Percentiles rank a stretch among this genome's conserved stretches.
phyloP scores from a whole-genome alignment of 345 rosid genomes.

The Corchorus olitorius region DNA sequence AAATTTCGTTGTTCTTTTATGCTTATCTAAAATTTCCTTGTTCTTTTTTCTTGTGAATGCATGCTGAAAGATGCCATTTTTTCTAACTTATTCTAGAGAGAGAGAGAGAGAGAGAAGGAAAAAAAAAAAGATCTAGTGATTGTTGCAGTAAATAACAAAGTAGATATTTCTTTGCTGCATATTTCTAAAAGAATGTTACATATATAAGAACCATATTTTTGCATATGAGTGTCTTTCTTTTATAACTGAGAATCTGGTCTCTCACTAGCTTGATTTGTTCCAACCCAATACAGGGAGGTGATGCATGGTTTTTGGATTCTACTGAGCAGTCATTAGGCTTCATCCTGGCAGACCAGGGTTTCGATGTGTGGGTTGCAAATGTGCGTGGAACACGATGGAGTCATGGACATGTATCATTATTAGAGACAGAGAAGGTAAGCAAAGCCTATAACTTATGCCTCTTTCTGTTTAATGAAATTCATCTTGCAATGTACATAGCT shows the following conservation, averaged over 20 bases:
- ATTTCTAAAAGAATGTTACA: neutral
- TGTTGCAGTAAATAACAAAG: neutral
- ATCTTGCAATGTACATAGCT: conserved; percentile 1
- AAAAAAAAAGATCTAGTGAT: neutral
- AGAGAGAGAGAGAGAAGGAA: too few relatives aligned
- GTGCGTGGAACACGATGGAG: conserved; percentile 94
- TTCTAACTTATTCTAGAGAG: neutral
- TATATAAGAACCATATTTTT: neutral
- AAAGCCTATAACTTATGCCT: conserved; percentile 2
- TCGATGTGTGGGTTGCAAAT: conserved; percentile 92
- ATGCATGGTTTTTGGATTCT: conserved; percentile 78
- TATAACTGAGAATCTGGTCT: conserved; percentile 3
- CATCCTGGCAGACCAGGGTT: conserved; percentile 86
- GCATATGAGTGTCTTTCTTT: neutral
- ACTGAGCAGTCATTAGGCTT: conserved; percentile 73
- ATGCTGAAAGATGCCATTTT: neutral
- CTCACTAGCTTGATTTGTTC: conserved; percentile 20
- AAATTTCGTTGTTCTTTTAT: neutral
- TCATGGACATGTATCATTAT: conserved; percentile 73
- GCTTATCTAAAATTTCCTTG: neutral
- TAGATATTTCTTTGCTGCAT: neutral
- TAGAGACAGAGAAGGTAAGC: conserved; percentile 69
- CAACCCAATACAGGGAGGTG: conserved; percentile 62
- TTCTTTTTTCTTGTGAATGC: neutral
- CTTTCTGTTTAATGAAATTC: neutral